These are phyloP conservation scores for Tuctoria greenei DNA, from an alignment of 176 grass and related monocot species.

Conservation along the genomic window DNA sequence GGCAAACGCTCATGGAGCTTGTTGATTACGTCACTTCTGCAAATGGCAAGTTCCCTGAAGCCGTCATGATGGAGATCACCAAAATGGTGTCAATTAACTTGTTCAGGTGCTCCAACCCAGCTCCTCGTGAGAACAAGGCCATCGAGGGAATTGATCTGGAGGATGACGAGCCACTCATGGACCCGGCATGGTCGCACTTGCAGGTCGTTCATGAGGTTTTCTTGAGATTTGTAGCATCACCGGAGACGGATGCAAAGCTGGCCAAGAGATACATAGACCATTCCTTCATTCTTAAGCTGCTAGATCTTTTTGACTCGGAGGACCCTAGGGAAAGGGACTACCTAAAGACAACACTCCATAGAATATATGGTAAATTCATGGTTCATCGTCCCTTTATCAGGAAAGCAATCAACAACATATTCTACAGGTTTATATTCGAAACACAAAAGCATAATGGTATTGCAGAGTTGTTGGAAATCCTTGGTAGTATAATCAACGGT, in stretches of 20 bases:
- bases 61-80: slow-evolving; percentile 70
- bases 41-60: slow-evolving; percentile 72
- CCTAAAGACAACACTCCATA: slow-evolving; percentile 88
- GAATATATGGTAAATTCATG: slow-evolving; percentile 99
- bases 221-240: slow-evolving; percentile 80
- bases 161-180: slow-evolving; percentile 96
- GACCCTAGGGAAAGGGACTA: slow-evolving; percentile 96
- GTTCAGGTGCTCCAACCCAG: slow-evolving; percentile 68
- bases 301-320: slow-evolving; percentile 96
- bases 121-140: slow-evolving; percentile 76
- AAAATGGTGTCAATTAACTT: slow-evolving; percentile 82
- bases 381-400: slow-evolving; percentile 93
- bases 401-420: slow-evolving; percentile 97
- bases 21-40: slow-evolving; percentile 84
- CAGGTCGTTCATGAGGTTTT: slow-evolving; percentile 90
- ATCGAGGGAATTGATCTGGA: slow-evolving; percentile 83
- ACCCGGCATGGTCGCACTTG: slow-evolving; percentile 87
- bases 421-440: slow-evolving; percentile 95
- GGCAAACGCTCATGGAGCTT: slow-evolving; percentile 79
- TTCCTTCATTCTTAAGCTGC: slow-evolving; percentile 86
- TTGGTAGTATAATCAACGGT: slow-evolving; percentile 96
- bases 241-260: slow-evolving; percentile 88
- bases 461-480: slow-evolving; percentile 89
- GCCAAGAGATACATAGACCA: slow-evolving; percentile 98
- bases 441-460: slow-evolving; percentile 91